Evolutionary conservation across 2,329 filamentous ascomycete species (phyloP), one percentile per base, ranked within the genome.

Genomic region (Madurella mycetomatis): DNA sequence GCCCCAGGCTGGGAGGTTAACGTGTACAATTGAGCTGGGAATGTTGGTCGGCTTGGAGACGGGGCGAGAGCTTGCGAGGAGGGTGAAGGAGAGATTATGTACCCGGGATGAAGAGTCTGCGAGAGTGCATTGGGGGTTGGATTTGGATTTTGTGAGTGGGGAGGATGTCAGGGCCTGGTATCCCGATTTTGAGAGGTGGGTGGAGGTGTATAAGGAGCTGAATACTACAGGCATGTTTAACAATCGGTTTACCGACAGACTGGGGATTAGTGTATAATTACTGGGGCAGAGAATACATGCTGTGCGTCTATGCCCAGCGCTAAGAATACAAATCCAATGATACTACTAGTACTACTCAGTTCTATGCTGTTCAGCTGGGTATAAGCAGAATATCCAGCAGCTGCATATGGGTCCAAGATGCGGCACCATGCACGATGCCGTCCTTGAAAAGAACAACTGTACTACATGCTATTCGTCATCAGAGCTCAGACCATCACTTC

Each of bases 181-280:
- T 49, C 55, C 59, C 0, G 53, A 60, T 12, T 56, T 65, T 40
- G 55, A 53, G 2, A 49, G 47, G 15, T 66, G 62, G 63, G 37
- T 62, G n/a, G 46, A 25, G 2, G 59, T 66, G 12, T 63, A 61
- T 44, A 39, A 49, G 18, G 37, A 56, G 39, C 50, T 64, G 15
- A 65, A 66, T 44, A 47, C 51, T n/a, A 59, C 56, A 9, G 64
- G 63, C 16, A 66, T 66, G 63, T 66, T 66, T 54, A 62, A 65
- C 54, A 66, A 64, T 53, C 58, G 51, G 30, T 66, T 65, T 15
- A 65, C 64, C 0, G 56, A 64, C 1, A 54, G 64, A n/a, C 47
- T 65, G 8, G 57, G 59, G 15, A 57, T 64, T n/a, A 54, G 51
- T 25, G 34, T 37, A 12, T 37, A 9, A 15, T 37, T 37, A 15